Evolutionary conservation across 495 filamentous ascomycete species (phyloP), one percentile per base, ranked within the genome.

Genomic region (Hypoxylon lienhwacheense): DNA sequence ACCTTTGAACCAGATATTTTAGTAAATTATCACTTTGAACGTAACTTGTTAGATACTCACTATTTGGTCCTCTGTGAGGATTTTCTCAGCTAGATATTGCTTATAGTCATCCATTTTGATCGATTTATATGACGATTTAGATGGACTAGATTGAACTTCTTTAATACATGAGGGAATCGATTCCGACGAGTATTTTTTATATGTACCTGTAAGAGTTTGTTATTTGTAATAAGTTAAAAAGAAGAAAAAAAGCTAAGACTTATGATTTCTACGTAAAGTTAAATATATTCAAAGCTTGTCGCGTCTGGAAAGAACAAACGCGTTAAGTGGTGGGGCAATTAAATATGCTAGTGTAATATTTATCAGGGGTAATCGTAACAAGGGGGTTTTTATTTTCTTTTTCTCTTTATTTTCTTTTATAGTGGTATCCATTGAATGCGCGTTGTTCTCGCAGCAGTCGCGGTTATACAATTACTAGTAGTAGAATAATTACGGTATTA

Each of bases 21-120:
- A 42, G 15, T 40, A 21, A 32, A 14, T 15, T 50, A 11, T 14
- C 17, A 19, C 32, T 19, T 47, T 21, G 17, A 8, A 21, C n/a
- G 11, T 28, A 21, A 16, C 61, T 46, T 53, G 34, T 5, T 36
- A 28, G 24, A 20, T 24, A 68, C 84, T 52, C 73, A 92, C 91
- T 53, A 86, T 77, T 47, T 82, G 83, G 39, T 82, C 81, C 65
- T 95, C 90, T 55, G 81, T 86, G 64, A 96, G 75, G 32, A 97
- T 81, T 67, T 79, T 81, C 47, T 84, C 81, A 4, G 87, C 86
- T 14, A 97, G 76, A 65, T 83, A 92, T 31, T 77, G 80, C 56
- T 78, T 85, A 63, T 87, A 86, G 53, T 85, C 81, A 0, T 73
- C 70, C 74, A 77, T 77, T n/a, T 55, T 66, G 48, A 47, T 17